Evolutionary conservation across 140 eudicot genomes (phyloP).

Genomic region (Bidens hawaiensis): DNA sequence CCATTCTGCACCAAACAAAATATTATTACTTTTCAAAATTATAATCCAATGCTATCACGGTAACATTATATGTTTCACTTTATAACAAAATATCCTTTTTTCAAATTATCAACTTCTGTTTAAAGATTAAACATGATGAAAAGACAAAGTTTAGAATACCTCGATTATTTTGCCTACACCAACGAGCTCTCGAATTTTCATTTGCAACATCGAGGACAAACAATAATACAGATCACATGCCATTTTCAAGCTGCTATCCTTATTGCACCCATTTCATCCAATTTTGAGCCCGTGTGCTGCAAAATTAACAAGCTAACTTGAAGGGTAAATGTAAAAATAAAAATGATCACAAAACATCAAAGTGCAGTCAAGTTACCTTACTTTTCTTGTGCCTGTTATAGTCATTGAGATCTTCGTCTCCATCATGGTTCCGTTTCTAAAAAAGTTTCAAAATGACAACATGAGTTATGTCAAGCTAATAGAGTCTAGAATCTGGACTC

Average conservation of each 20-base stretch:
- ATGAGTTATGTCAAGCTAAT: conserved; percentile 8
- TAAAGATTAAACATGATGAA: background rate
- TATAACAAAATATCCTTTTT: background rate
- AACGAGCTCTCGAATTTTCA: conserved; percentile 36
- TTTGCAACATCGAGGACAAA: conserved; percentile 32
- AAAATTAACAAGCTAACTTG: conserved; percentile 12
- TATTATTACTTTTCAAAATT: background rate
- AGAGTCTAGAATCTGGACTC: too few relatives aligned
- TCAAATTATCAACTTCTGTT: background rate
- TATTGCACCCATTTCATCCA: conserved; percentile 78
- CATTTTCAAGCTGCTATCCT: conserved; percentile 66
- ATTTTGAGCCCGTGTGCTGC: conserved; percentile 56
- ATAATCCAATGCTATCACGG: background rate
- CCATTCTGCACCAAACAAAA: conserved; percentile 29
- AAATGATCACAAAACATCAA: background rate
- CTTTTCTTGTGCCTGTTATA: conserved; percentile 78
- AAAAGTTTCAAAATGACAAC: conserved; percentile 14
- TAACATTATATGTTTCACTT: background rate
- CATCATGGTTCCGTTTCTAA: conserved; percentile 91
- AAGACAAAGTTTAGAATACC: conserved; percentile 28
- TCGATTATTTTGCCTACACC: conserved; percentile 30
- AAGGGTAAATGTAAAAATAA: background rate
- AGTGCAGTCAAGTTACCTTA: conserved; percentile 50
- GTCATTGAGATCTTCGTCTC: conserved; percentile 55
- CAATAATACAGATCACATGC: conserved; percentile 16